Evolutionary conservation across 257 asterid species (phyloP).

Genomic region (Nicotiana paniculata): DNA sequence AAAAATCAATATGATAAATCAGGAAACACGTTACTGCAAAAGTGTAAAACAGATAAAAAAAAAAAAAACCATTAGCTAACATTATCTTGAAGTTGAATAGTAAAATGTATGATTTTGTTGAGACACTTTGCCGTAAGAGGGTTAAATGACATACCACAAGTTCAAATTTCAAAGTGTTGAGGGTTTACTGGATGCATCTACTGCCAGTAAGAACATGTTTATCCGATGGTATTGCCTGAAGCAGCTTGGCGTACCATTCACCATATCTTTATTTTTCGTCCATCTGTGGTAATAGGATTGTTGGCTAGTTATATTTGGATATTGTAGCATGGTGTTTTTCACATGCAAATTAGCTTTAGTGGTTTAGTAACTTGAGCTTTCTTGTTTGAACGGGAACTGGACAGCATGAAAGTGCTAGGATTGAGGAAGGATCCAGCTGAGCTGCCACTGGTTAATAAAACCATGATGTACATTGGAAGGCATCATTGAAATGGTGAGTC

Average conservation of each 20-base stretch:
- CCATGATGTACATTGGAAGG: slow-evolving; percentile 76
- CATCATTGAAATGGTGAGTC: slow-evolving; percentile 36
- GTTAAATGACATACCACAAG: not conserved
- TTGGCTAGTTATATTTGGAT: not conserved
- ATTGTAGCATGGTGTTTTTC: not conserved
- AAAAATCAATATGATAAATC: too few relatives aligned
- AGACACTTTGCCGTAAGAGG: not conserved
- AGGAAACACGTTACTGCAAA: too few relatives aligned
- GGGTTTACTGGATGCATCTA: not conserved
- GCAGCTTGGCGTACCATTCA: not conserved
- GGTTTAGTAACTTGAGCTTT: not conserved
- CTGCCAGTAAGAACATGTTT: not conserved
- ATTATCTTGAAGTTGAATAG: not conserved
- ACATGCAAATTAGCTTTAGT: not conserved
- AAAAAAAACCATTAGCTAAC: too few relatives aligned
- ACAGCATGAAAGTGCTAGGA: slow-evolving; percentile 62
- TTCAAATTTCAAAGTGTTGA: not conserved
- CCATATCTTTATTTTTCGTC: not conserved
- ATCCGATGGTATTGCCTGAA: not conserved
- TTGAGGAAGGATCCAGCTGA: slow-evolving; percentile 58
- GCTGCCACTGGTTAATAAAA: slow-evolving; percentile 75
- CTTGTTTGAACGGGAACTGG: not conserved
- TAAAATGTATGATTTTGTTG: not conserved
- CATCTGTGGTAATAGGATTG: not conserved
- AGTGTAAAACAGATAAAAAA: too few relatives aligned